These are phyloP conservation scores for Neurospora sp. DNA, from an alignment of 495 filamentous ascomycete species.

Conservation along the genomic window DNA sequence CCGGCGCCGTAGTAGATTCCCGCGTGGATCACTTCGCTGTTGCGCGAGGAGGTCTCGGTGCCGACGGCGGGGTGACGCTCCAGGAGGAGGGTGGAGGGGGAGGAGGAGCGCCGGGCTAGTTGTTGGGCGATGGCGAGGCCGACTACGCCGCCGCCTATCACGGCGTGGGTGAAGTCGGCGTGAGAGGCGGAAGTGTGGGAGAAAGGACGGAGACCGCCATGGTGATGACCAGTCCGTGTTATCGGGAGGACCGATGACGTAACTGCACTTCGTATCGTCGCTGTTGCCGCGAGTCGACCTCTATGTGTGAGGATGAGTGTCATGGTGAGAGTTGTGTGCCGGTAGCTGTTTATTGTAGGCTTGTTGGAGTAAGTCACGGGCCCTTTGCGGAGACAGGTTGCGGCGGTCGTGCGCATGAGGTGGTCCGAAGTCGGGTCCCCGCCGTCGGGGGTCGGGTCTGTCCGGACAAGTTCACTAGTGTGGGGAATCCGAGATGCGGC, in stretches of 20 bases:
- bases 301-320: background rate
- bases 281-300: background rate
- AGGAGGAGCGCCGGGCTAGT: conserved; percentile 47
- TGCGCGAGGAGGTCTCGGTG: conserved; percentile 85
- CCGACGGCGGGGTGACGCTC: conserved; percentile 71
- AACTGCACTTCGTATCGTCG: background rate
- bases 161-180: conserved; percentile 77
- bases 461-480: background rate
- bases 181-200: conserved; percentile 19
- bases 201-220: conserved; percentile 10
- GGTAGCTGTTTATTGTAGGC: background rate
- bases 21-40: conserved; percentile 95
- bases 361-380: background rate
- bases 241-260: background rate
- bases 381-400: background rate
- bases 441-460: background rate
- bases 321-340: background rate
- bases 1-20: conserved; percentile 80
- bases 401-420: background rate
- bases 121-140: conserved; percentile 79
- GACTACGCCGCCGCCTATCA: conserved; percentile 85
- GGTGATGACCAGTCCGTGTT: background rate
- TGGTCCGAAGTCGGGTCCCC: background rate
- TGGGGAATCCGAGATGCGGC: background rate
- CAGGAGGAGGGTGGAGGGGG: conserved; percentile 59